Evolutionary conservation across 1,139 yeast species (phyloP).

Genomic region (Geotrichum australiense): DNA sequence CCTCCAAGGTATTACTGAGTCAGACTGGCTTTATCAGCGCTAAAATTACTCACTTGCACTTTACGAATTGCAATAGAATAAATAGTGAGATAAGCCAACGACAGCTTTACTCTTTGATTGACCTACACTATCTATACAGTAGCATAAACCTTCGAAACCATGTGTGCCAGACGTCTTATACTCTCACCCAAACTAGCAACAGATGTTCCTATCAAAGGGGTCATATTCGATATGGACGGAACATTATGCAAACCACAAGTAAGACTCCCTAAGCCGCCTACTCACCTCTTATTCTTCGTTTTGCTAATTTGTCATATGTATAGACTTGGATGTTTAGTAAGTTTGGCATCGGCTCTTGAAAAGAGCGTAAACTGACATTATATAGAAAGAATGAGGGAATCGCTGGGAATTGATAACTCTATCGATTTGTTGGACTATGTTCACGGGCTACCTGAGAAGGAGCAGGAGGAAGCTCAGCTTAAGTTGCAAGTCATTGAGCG

Average conservation of each 20-base stretch:
- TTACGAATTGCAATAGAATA: too few relatives aligned
- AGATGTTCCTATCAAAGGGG: slow-evolving; percentile 41
- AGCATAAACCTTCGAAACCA: too few relatives aligned
- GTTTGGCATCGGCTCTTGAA: slow-evolving; percentile 17
- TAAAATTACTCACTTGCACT: too few relatives aligned
- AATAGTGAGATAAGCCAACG: too few relatives aligned
- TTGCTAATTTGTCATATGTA: slow-evolving; percentile 1
- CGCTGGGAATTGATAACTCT: slow-evolving; percentile 43
- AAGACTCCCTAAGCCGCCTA: too few relatives aligned
- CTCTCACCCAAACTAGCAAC: slow-evolving; percentile 29
- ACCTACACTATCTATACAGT: too few relatives aligned
- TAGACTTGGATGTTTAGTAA: slow-evolving; percentile 54
- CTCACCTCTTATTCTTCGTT: too few relatives aligned
- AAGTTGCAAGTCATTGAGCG: slow-evolving; percentile 47
- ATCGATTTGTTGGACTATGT: slow-evolving; percentile 48
- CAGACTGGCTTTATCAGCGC: too few relatives aligned
- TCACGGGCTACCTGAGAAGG: slow-evolving; percentile 37
- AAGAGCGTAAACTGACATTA: neutral
- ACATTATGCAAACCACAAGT: slow-evolving; percentile 56
- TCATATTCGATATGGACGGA: slow-evolving; percentile 67
- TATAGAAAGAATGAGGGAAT: slow-evolving; percentile 49
- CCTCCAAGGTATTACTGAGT: too few relatives aligned
- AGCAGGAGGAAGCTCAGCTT: slow-evolving; percentile 41
- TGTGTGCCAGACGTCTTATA: too few relatives aligned
- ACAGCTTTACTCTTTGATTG: too few relatives aligned